Evolutionary conservation across 441 rosid genomes (phyloP).

Genomic region (Erysimum cheiri): DNA sequence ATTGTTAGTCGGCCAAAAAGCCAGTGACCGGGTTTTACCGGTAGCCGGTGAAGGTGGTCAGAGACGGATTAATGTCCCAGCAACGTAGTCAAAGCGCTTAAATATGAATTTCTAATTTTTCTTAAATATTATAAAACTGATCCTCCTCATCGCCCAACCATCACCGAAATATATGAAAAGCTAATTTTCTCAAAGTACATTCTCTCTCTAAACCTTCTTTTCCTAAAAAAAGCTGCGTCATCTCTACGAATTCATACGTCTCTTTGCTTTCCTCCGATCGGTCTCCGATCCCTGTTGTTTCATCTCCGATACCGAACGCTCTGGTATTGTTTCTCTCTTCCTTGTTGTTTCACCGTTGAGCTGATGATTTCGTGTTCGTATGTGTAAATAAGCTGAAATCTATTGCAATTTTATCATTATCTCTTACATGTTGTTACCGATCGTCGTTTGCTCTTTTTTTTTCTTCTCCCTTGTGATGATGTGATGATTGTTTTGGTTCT

Average conservation of each 20-base stretch:
- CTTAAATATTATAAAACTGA: slow-evolving; percentile 37
- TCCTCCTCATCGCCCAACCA: slow-evolving; percentile 21
- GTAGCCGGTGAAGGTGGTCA: slow-evolving; percentile 51
- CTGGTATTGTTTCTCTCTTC: slow-evolving; percentile 45
- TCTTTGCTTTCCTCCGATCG: slow-evolving; percentile 31
- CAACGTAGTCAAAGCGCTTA: slow-evolving; percentile 46
- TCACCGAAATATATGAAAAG: slow-evolving; percentile 7
- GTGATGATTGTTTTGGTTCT: slow-evolving; percentile 35
- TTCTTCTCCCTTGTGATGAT: too few species aligned
- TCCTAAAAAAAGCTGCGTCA: slow-evolving; percentile 27
- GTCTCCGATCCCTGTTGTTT: background rate
- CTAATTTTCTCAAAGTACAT: slow-evolving; percentile 10
- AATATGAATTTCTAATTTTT: slow-evolving; percentile 2
- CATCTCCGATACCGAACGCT: background rate
- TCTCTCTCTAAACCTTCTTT: slow-evolving; percentile 38
- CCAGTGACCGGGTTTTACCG: slow-evolving; percentile 35
- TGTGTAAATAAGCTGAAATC: slow-evolving; percentile 14
- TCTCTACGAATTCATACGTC: slow-evolving; percentile 31
- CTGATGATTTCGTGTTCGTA: slow-evolving; percentile 3
- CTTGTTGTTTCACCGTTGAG: slow-evolving; percentile 21
- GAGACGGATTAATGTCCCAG: slow-evolving; percentile 32
- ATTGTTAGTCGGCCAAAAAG: background rate
- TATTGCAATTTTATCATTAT: slow-evolving; percentile 12
- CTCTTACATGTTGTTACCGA: slow-evolving; percentile 36
- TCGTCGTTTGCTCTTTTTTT: slow-evolving; percentile 30